Percentiles rank a stretch among this genome's conserved stretches.
Evolutionary conservation across 108 stramenopile species (phyloP).

Genomic region (Nannochloropsis granulata): DNA sequence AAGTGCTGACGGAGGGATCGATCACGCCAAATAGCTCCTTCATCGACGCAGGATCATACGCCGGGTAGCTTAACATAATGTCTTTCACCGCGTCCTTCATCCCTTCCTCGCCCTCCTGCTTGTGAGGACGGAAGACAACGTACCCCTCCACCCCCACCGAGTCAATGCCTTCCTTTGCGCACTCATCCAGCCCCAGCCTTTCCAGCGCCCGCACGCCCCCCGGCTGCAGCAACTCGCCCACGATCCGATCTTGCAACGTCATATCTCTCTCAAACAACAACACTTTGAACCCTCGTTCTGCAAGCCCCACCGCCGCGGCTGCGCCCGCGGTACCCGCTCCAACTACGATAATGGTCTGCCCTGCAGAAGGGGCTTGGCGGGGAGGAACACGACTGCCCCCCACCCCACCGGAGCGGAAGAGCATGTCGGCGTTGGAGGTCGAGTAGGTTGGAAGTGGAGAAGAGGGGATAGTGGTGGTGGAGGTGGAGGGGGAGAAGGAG

Average conservation of each 20-base stretch:
- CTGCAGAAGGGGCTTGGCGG: background rate
- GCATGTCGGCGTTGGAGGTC: background rate
- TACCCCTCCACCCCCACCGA: constrained; percentile 37
- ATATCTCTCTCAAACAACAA: background rate
- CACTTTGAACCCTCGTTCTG: background rate
- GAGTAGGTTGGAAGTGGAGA: background rate
- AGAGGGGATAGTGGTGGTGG: too few relatives aligned
- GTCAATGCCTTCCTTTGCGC: constrained; percentile 22
- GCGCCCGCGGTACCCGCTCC: background rate
- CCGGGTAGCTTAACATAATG: constrained; percentile 28
- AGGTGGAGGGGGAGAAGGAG: background rate
- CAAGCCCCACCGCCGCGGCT: background rate
- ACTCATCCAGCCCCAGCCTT: constrained; percentile 24
- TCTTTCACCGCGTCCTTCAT: background rate
- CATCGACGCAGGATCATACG: constrained; percentile 8
- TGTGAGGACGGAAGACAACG: constrained; percentile 7
- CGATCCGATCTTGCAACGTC: constrained; percentile 33
- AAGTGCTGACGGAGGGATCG: background rate
- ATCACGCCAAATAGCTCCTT: constrained; percentile 18
- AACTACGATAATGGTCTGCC: background rate
- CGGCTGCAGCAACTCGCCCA: constrained; percentile 41
- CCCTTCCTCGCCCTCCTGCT: background rate
- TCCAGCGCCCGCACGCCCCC: constrained; percentile 37
- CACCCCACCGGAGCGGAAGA: background rate
- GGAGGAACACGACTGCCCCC: background rate